A percentile compares a stretch with the other conserved stretches of the same genome.
phyloP scores from a whole-genome alignment of 305 asterid species.

The Fraxinus dipetala region DNA sequence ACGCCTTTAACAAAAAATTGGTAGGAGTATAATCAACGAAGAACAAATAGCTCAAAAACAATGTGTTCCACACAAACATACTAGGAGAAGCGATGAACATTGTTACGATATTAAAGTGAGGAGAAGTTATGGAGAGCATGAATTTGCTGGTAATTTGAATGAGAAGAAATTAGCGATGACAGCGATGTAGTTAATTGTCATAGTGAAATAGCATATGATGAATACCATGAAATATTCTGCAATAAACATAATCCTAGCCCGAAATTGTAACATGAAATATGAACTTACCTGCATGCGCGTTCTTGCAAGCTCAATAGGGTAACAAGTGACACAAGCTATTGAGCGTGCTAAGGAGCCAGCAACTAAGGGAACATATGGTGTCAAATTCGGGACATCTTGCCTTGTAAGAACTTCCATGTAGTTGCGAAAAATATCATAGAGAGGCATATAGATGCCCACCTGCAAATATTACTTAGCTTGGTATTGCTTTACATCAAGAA shows the following conservation, averaged over 20 bases:
- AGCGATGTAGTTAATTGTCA: neutral
- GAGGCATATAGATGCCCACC: conserved; percentile 94
- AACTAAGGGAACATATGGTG: conserved; percentile 65
- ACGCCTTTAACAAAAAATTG: conserved; percentile 45
- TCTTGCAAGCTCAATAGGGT: conserved; percentile 91
- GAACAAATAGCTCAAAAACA: neutral
- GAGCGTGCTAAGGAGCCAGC: conserved; percentile 91
- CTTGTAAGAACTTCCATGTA: conserved; percentile 56
- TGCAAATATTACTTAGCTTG: conserved; percentile 23
- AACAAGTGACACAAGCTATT: conserved; percentile 73
- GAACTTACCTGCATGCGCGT: conserved; percentile 91
- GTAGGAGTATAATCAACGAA: neutral
- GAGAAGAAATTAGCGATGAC: neutral
- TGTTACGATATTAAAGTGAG: neutral
- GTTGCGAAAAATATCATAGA: conserved; percentile 76
- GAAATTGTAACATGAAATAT: neutral
- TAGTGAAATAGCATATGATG: neutral
- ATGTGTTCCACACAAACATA: neutral
- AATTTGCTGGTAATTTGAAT: neutral
- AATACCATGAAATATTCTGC: neutral
- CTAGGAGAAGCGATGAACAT: neutral
- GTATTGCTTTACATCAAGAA: neutral
- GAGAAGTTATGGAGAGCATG: neutral
- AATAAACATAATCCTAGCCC: conserved; percentile 1
- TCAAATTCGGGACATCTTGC: conserved; percentile 48